Evolutionary conservation across 768 basidiomycete genomes (phyloP).

Genomic region (Tubosaeta sp.): DNA sequence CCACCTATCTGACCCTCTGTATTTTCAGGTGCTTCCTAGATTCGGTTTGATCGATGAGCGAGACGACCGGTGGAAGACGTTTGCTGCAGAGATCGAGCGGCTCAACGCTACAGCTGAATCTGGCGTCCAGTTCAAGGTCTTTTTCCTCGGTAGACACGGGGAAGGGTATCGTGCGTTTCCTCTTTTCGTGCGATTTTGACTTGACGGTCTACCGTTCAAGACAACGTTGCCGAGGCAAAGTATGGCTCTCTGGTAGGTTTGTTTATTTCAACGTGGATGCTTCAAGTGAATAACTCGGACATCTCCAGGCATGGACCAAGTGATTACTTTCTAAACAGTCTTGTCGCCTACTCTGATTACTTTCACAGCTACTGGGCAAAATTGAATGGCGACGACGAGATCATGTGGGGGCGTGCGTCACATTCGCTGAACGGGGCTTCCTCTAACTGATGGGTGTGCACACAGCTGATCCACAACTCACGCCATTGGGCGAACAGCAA

Average conservation of each 20-base stretch:
- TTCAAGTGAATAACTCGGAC: neutral
- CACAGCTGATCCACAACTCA: slow-evolving; percentile 48
- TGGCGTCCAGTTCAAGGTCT: slow-evolving; percentile 41
- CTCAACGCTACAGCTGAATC: slow-evolving; percentile 27
- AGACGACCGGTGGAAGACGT: slow-evolving; percentile 43
- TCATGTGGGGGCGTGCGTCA: slow-evolving; percentile 72
- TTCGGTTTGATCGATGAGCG: slow-evolving; percentile 39
- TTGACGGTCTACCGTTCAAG: slow-evolving; percentile 28
- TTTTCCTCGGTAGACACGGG: slow-evolving; percentile 68
- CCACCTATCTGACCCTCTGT: neutral
- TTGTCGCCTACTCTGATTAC: neutral
- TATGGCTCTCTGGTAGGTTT: slow-evolving; percentile 48
- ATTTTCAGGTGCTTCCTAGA: slow-evolving; percentile 17
- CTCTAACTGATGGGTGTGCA: neutral
- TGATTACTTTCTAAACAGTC: slow-evolving; percentile 17
- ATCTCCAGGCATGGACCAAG: slow-evolving; percentile 52
- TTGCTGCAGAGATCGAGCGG: slow-evolving; percentile 38
- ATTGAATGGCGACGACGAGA: slow-evolving; percentile 57
- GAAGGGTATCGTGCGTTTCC: slow-evolving; percentile 42
- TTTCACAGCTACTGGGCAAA: slow-evolving; percentile 55
- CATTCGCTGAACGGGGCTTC: neutral
- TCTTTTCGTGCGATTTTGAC: neutral
- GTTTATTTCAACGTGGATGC: neutral
- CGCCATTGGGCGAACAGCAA: slow-evolving; percentile 52
- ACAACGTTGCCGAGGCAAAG: slow-evolving; percentile 66